Evolutionary conservation across 2,329 filamentous ascomycete species (phyloP), one percentile per base, ranked within the genome.

Genomic region (Fusarium coicis): DNA sequence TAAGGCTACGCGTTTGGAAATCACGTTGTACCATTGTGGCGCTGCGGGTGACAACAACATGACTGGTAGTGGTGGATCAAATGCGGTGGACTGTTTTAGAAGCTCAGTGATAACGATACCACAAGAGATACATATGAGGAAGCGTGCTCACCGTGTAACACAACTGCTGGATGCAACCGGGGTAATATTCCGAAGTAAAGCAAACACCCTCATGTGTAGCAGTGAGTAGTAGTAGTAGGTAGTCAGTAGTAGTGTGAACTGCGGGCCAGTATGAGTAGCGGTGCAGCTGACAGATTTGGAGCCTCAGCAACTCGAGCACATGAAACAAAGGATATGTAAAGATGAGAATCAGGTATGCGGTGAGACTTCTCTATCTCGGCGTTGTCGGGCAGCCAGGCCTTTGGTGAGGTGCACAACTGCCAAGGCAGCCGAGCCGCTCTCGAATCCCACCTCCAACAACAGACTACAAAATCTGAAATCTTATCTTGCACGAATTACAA

Each of bases 71-170:
- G 47, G 47, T 12, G 28, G 54, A 49, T 50, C 52, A 30, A 49
- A 36, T 39, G 56, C 64, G 16, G 46, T 55, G 44, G 56, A 57
- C 44, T 47, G 36, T 73, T 63, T 57, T 36, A 55, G 42, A 32
- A 63, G 26, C 40, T n/a, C 15, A 55, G 57, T 32, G 36, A 59
- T 36, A 54, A 64, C 42, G 49, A 70, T 54, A 67, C 50, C 69
- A 66, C 32, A 37, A 57, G 28, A 39, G 28, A 40, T 30, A 46
- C 42, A 40, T 34, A 23, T 39, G 49, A 21, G 52, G 53, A 32
- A 50, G 54, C n/a, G 32, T 42, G 16, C 50, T 43, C 21, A 19
- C 26, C 52, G 28, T 32, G 47, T 34, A 58, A 26, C 11, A 34
- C 23, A 30, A 37, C 26, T 23, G 32, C 54, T 44, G 15, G 37